Base-by-base conservation (phyloP, 2,329 filamentous ascomycete genomes). In the Microascus cirrosus region DNA sequence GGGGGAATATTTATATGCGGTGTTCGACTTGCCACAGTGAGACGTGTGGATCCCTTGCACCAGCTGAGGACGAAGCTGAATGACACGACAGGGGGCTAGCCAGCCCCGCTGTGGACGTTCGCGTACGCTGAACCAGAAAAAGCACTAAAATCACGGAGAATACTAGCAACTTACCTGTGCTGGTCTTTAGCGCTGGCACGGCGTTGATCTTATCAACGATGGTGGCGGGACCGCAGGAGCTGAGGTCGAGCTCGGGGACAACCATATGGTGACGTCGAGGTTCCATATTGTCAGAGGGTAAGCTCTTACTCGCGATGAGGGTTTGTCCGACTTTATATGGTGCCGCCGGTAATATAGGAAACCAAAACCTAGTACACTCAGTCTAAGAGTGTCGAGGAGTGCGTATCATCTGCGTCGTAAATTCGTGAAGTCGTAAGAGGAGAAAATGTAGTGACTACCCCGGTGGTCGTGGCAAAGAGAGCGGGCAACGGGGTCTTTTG, bases 141-240 rank as follows among this genome's bases (percentile, higher is more conserved):
- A 45, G 39, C 28, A 32, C 28, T 8, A 32, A 45, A 12, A 24
- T 12, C 8, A 50, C 12, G 22, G 12, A 50, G n/a, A 24, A 32
- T 8, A 32, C 28, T 22, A 8, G 12, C n/a, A 57, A 71, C 81
- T 78, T 69, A 84, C 81, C 81, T 66, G 81, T 77, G 66, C 81
- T 83, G 61, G 80, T 82, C 66, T 78, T 82, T 57, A 84, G 70
- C 35, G 76, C 81, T 2, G 81, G 81, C 50, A 84, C 76, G 48
- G 77, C 72, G 66, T 78, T 82, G 69, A 83, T 75, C 63, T 74
- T 75, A 67, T 81, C 77, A 58, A 76, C 75, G 62, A 82, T 73
- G 55, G 77, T 73, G 55, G 77, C 76, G 52, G 74, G 70, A 58
- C 75, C 70, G 60, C 72, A 77, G 58, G 72, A 69, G 61, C 75